These are phyloP conservation scores for Phytophthora cryptogea DNA, from an alignment of 352 stramenopile species.

Conservation along the genomic window DNA sequence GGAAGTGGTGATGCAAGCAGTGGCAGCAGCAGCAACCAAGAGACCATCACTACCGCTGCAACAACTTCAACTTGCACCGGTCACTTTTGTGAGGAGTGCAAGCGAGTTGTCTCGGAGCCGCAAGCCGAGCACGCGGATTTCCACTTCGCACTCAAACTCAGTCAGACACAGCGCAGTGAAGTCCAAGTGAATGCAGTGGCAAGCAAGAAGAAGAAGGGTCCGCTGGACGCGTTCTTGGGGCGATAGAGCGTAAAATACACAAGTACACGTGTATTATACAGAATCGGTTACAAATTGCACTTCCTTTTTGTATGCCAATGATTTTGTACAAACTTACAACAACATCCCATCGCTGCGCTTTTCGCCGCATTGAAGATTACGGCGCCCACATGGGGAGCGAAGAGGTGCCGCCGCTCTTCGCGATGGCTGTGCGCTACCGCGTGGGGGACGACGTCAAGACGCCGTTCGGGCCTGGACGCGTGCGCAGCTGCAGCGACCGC, in stretches of 20 bases:
- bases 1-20: not conserved
- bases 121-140: slow-evolving; percentile 59
- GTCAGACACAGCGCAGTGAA: slow-evolving; percentile 29
- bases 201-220: slow-evolving; percentile 35
- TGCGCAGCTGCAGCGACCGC: slow-evolving; percentile 49
- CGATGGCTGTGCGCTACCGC: slow-evolving; percentile 67
- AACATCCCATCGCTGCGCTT: not conserved
- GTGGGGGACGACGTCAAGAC: slow-evolving; percentile 68
- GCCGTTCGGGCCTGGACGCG: slow-evolving; percentile 61
- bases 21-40: not conserved
- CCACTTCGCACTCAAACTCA: slow-evolving; percentile 59
- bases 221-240: slow-evolving; percentile 54
- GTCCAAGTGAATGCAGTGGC: slow-evolving; percentile 9
- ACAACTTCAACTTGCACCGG: slow-evolving; percentile 23
- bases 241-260: slow-evolving; percentile 14
- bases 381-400: slow-evolving; percentile 18
- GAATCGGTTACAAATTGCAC: not conserved
- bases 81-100: slow-evolving; percentile 50
- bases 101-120: slow-evolving; percentile 35
- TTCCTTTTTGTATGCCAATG: not conserved
- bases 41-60: not conserved
- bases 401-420: slow-evolving; percentile 72
- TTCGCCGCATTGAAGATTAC: slow-evolving; percentile 20
- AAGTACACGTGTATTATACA: not conserved
- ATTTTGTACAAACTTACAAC: slow-evolving; percentile 1